Evolutionary conservation across 2,329 filamentous ascomycete species (phyloP).

Genomic region (Lachnellula subtilissima): DNA sequence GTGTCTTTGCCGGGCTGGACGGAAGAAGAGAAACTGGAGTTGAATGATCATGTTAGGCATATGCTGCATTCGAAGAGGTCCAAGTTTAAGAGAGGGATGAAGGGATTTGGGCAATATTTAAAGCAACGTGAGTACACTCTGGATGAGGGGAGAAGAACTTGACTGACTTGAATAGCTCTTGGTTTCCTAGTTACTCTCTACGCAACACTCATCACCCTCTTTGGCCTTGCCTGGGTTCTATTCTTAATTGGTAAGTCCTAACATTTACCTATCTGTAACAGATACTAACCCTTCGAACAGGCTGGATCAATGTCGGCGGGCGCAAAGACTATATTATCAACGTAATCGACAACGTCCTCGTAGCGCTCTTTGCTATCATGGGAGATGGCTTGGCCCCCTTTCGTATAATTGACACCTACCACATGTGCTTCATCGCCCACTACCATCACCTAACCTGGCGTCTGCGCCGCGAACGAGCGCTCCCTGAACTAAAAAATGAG

Average conservation of each 20-base stretch:
- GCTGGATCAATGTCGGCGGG: slow-evolving; percentile 76
- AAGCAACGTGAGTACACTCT: slow-evolving; percentile 51
- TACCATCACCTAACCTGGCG: slow-evolving; percentile 61
- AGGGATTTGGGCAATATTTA: slow-evolving; percentile 76
- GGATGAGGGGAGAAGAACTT: neutral
- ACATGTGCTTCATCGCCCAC: slow-evolving; percentile 63
- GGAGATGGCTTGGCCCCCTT: slow-evolving; percentile 71
- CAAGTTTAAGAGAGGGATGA: slow-evolving; percentile 73
- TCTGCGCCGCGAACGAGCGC: slow-evolving; percentile 48
- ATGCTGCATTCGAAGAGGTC: slow-evolving; percentile 79
- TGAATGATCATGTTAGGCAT: slow-evolving; percentile 81
- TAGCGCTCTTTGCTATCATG: slow-evolving; percentile 66
- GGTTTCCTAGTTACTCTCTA: slow-evolving; percentile 83
- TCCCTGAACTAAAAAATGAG: slow-evolving; percentile 54
- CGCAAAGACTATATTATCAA: slow-evolving; percentile 66
- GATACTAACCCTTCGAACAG: slow-evolving; percentile 6
- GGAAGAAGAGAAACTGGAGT: slow-evolving; percentile 64
- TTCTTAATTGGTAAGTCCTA: slow-evolving; percentile 66
- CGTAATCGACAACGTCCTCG: slow-evolving; percentile 65
- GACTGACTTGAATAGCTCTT: slow-evolving; percentile 46
- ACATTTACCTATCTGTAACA: neutral
- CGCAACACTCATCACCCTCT: slow-evolving; percentile 75
- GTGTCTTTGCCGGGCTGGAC: slow-evolving; percentile 69
- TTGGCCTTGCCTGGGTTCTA: slow-evolving; percentile 84
- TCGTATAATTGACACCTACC: slow-evolving; percentile 76